These are phyloP conservation scores for Thermomyces lanuginosus DNA, from an alignment of 2,329 filamentous ascomycete genomes.

Conservation along the genomic window DNA sequence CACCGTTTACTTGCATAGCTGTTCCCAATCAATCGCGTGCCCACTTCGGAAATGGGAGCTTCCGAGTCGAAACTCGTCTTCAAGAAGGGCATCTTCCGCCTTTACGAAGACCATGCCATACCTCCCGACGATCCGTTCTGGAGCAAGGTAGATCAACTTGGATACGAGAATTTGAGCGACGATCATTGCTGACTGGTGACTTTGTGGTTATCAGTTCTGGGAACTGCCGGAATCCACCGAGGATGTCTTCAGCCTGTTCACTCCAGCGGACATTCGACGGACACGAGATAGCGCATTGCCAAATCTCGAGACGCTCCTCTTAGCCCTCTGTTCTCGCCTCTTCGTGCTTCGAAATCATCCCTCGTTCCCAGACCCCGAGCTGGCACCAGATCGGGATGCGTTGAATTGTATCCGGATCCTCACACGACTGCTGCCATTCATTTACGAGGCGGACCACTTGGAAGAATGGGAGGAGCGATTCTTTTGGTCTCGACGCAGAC, in stretches of 20 bases:
- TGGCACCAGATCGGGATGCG: conserved; percentile 71
- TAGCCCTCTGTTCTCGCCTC: conserved; percentile 68
- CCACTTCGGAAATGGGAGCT: conserved; percentile 57
- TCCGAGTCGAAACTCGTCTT: conserved; percentile 98
- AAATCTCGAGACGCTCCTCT: conserved; percentile 77
- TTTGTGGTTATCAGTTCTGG: conserved; percentile 55
- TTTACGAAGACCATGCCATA: conserved; percentile 83
- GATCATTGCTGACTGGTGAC: conserved; percentile 10
- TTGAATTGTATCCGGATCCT: conserved; percentile 89
- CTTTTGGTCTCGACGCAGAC: conserved; percentile 69
- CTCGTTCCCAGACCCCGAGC: conserved; percentile 72
- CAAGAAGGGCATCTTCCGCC: conserved; percentile 92
- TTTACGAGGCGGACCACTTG: conserved; percentile 78
- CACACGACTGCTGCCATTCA: conserved; percentile 72
- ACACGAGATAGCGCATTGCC: conserved; percentile 70
- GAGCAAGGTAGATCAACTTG: conserved; percentile 49
- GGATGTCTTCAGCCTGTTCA: conserved; percentile 93
- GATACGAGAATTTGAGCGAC: neutral
- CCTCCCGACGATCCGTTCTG: conserved; percentile 80
- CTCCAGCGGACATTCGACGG: conserved; percentile 70
- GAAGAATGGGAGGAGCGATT: conserved; percentile 79
- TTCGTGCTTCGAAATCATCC: conserved; percentile 73
- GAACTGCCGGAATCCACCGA: conserved; percentile 89
- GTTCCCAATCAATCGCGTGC: conserved; percentile 11
- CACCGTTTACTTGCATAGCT: too few relatives aligned